A percentile compares a stretch with the other conserved stretches of the same genome.
These are phyloP conservation scores for Penicillium macrosclerotiorum DNA, from an alignment of 495 filamentous ascomycete species.

Conservation along the genomic window DNA sequence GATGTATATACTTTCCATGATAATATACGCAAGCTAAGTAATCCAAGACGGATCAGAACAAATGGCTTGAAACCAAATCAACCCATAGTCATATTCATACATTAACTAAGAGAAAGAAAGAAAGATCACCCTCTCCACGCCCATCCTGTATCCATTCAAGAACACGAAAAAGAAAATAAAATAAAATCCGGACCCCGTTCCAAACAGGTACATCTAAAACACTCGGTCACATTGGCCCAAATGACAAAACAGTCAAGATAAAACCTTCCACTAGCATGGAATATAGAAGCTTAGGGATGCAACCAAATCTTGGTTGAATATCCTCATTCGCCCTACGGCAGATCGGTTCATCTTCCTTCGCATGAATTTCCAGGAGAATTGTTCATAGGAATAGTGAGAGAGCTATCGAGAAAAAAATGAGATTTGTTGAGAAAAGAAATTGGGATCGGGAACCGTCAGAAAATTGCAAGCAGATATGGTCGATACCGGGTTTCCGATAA, in stretches of 20 bases:
- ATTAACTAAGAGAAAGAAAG: conserved; percentile 14
- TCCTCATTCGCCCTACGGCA: too few relatives aligned
- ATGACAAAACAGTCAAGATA: not conserved
- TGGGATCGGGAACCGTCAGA: not conserved
- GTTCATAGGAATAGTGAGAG: too few relatives aligned
- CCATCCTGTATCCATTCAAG: conserved; percentile 9
- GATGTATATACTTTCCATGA: too few relatives aligned
- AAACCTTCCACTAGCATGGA: too few relatives aligned
- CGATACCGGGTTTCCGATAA: not conserved
- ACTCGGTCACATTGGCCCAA: not conserved
- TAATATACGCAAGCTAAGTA: not conserved
- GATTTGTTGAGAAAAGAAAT: not conserved
- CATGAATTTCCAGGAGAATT: too few relatives aligned
- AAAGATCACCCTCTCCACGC: conserved; percentile 10
- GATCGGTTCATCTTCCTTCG: too few relatives aligned
- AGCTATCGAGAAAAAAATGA: too few relatives aligned
- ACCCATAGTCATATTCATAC: conserved; percentile 23
- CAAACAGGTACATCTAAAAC: not conserved
- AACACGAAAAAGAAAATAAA: conserved; percentile 9
- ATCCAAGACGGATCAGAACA: not conserved
- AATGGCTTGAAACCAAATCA: conserved; percentile 1
- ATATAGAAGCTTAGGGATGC: too few relatives aligned
- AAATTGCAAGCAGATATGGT: not conserved
- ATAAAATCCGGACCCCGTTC: not conserved
- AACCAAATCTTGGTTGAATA: not conserved